phyloP scores from a whole-genome alignment of 257 asterid genomes.

The Pogostemon cablin region DNA sequence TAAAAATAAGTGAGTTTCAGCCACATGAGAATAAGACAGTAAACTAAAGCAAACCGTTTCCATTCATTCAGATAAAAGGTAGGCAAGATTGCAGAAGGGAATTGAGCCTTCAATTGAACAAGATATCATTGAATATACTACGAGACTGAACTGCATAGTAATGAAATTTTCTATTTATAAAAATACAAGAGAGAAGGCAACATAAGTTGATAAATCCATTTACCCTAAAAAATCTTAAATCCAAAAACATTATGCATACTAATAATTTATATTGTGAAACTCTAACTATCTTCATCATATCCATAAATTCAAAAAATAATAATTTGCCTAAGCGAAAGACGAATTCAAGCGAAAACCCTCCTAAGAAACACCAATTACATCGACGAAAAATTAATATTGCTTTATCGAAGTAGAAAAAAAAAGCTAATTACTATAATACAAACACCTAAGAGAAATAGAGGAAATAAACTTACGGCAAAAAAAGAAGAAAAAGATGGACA shows the following conservation, averaged over 20 bases:
- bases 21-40: neutral
- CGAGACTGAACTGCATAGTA: neutral
- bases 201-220: neutral
- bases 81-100: conserved; percentile 3
- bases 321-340: neutral
- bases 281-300: conserved; percentile 5
- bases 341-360: conserved; percentile 23
- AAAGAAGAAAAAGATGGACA: conserved; percentile 44
- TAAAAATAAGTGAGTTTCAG: neutral
- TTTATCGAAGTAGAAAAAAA: neutral
- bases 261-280: conserved; percentile 4
- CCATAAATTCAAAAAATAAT: neutral
- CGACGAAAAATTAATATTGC: neutral
- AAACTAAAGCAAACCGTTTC: conserved; percentile 15
- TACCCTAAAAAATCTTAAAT: conserved; percentile 5
- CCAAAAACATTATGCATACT: conserved; percentile 2
- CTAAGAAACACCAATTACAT: neutral
- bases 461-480: conserved; percentile 49
- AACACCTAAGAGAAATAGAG: neutral
- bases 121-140: neutral
- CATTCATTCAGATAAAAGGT: neutral
- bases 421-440: neutral
- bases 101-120: neutral
- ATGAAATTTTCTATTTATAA: too few relatives aligned
- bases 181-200: neutral